Percentiles rank a stretch among this genome's conserved stretches.
phyloP scores from a whole-genome alignment of 1,139 yeast species.

The Taiozyma sp. region DNA sequence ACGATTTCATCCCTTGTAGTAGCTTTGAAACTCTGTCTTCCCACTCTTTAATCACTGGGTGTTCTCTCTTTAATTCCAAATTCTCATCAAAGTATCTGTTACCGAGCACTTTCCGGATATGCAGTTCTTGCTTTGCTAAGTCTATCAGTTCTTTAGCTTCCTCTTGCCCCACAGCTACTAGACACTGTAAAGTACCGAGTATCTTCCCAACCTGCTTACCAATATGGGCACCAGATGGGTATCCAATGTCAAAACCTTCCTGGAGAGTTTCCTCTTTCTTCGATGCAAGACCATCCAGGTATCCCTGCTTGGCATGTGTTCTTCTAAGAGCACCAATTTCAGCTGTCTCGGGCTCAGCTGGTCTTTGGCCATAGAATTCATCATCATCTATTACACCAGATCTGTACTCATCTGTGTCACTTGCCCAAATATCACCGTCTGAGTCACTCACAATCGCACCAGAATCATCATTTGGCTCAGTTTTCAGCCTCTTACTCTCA shows the following conservation, averaged over 20 bases:
- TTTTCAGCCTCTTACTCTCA: background rate
- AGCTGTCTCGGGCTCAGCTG: conserved; percentile 10
- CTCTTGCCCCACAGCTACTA: conserved; percentile 19
- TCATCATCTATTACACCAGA: conserved; percentile 13
- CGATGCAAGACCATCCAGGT: conserved; percentile 70
- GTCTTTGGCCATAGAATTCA: conserved; percentile 19
- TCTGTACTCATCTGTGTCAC: conserved; percentile 23
- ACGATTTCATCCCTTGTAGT: background rate
- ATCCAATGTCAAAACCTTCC: conserved; percentile 75
- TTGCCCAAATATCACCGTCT: conserved; percentile 40
- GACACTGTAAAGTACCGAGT: conserved; percentile 40
- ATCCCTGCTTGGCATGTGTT: conserved; percentile 78
- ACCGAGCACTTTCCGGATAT: conserved; percentile 45
- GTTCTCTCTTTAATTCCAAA: conserved; percentile 34
- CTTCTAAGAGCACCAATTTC: conserved; percentile 39
- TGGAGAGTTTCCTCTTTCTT: conserved; percentile 71
- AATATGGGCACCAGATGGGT: conserved; percentile 64
- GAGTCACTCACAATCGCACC: background rate
- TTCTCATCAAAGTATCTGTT: conserved; percentile 45
- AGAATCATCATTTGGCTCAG: background rate
- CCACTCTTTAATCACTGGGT: conserved; percentile 39
- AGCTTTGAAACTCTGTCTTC: conserved; percentile 9
- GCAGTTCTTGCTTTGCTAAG: conserved; percentile 44
- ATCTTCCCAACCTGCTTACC: conserved; percentile 65
- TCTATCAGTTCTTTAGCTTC: conserved; percentile 19